Percentiles rank a stretch among this genome's conserved stretches.
phyloP scores from a whole-genome alignment of 768 basidiomycete species.

The Cantharellus cinnabarinus region DNA sequence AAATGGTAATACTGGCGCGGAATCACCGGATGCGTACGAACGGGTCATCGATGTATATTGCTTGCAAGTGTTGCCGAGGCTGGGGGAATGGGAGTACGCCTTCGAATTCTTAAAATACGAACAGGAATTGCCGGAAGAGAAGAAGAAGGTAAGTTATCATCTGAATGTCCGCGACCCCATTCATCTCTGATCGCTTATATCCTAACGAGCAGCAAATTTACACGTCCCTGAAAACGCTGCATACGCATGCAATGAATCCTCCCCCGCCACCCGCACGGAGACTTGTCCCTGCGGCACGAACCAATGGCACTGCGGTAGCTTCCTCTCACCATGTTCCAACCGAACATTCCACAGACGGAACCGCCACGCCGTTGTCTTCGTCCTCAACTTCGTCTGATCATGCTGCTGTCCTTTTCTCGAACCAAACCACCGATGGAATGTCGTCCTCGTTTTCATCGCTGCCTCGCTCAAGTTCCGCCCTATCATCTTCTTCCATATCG shows the following conservation, averaged over 20 bases:
- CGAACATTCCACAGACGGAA: neutral
- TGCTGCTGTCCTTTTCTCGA: conserved; percentile 38
- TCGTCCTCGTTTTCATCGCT: too few species aligned
- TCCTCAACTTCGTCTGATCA: conserved; percentile 49
- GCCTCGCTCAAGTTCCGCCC: conserved; percentile 14
- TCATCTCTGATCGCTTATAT: conserved; percentile 2
- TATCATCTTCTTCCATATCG: conserved; percentile 13
- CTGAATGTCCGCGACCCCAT: conserved; percentile 10
- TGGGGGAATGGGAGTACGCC: conserved; percentile 66
- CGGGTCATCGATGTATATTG: conserved; percentile 63
- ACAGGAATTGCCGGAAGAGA: conserved; percentile 31
- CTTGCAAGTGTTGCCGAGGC: conserved; percentile 45
- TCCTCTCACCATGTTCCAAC: neutral
- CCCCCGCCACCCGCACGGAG: conserved; percentile 2
- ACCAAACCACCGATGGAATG: neutral
- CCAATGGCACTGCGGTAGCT: conserved; percentile 1
- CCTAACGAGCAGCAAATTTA: conserved; percentile 14
- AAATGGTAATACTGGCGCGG: conserved; percentile 12
- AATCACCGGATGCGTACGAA: conserved; percentile 32
- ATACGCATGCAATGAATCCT: conserved; percentile 19
- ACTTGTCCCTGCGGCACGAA: neutral
- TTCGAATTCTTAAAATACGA: conserved; percentile 58
- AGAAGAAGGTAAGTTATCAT: conserved; percentile 27
- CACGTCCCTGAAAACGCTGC: conserved; percentile 8
- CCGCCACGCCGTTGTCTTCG: conserved; percentile 21